Percentiles rank a stretch among this genome's conserved stretches.
These are phyloP conservation scores for Vitis hybrid DNA, from an alignment of 177 flowering plant species.

Conservation along the genomic window DNA sequence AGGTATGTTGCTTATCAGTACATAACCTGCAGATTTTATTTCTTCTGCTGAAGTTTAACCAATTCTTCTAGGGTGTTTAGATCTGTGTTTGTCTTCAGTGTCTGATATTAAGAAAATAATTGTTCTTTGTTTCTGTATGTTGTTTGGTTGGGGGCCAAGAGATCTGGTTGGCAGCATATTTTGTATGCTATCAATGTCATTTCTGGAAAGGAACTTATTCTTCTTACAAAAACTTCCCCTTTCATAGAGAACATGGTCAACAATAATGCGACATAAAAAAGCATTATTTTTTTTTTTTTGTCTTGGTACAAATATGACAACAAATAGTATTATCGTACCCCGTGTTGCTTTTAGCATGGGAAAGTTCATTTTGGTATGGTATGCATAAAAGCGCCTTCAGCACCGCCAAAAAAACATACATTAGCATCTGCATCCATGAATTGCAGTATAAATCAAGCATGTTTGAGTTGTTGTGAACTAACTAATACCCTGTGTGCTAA, in stretches of 20 bases:
- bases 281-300: background rate
- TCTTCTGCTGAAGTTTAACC: no score
- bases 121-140: background rate
- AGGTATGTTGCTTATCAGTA: slow-evolving; percentile 43
- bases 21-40: slow-evolving; percentile 1
- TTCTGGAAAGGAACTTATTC: no score
- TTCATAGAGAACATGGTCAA: no score
- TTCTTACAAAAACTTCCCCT: no score
- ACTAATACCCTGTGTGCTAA: background rate
- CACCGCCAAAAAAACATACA: no score
- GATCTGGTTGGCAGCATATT: background rate
- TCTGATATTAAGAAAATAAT: background rate
- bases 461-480: no score
- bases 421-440: no score
- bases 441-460: no score
- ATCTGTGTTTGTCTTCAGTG: background rate
- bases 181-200: no score
- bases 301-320: background rate
- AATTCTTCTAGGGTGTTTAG: background rate
- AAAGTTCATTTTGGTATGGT: background rate
- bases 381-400: no score
- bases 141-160: background rate
- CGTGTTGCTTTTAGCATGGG: background rate
- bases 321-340: background rate
- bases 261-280: no score